Evolutionary conservation across 192 early-diverging fungal genomes (phyloP).

Genomic region (Linnemannia exigua): DNA sequence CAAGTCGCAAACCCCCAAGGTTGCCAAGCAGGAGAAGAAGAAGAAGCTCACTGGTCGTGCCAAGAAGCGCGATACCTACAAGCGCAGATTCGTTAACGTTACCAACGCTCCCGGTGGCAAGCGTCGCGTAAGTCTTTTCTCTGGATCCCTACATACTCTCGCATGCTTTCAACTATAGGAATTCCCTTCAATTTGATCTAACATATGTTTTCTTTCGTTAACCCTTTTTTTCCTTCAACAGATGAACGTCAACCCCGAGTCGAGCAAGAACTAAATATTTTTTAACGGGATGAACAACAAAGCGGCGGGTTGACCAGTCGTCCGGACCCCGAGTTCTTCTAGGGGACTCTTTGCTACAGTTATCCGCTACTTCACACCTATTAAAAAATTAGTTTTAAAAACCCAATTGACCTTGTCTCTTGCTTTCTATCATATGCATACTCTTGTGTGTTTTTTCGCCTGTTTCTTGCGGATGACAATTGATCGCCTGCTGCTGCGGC

Average conservation of each 20-base stretch:
- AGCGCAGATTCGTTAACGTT: slow-evolving; percentile 97
- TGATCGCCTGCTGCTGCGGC: background rate
- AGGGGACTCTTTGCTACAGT: background rate
- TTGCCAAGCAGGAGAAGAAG: slow-evolving; percentile 97
- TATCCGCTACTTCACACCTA: slow-evolving; percentile 4
- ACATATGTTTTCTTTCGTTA: background rate
- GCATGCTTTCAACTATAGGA: background rate
- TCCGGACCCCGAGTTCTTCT: background rate
- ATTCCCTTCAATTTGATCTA: background rate
- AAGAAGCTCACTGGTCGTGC: slow-evolving; percentile 93
- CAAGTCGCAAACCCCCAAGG: slow-evolving; percentile 99
- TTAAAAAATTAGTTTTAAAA: slow-evolving; percentile 27
- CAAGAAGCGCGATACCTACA: slow-evolving; percentile 97
- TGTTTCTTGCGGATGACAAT: background rate
- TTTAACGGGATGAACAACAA: slow-evolving; percentile 18
- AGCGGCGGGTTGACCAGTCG: slow-evolving; percentile 10
- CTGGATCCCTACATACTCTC: background rate
- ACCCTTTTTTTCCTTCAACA: slow-evolving; percentile 6
- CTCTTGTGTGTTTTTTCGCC: background rate
- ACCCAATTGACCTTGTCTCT: background rate
- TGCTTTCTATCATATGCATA: background rate
- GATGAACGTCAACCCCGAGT: slow-evolving; percentile 59
- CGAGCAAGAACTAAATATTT: slow-evolving; percentile 53
- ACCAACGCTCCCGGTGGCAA: slow-evolving; percentile 90
- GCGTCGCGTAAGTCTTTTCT: slow-evolving; percentile 79